Evolutionary conservation across 2,329 filamentous ascomycete species (phyloP), one percentile per base, ranked within the genome.

Genomic region (Scopulariopsis brevicaulis): DNA sequence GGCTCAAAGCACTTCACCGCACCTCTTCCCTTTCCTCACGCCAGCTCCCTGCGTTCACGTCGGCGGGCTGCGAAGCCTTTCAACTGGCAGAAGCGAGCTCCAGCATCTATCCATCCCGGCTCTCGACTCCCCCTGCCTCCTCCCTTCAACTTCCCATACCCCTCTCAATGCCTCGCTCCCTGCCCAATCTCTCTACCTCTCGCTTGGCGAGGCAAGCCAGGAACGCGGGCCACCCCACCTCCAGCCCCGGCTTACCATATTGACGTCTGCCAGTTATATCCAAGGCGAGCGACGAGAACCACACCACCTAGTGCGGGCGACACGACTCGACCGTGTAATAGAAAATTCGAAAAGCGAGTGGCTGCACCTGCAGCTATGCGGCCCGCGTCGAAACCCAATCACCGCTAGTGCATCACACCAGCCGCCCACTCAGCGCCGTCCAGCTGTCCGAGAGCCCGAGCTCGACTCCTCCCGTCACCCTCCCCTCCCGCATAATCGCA

Each of bases 341-440:
- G 43, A 50, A 58, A 48, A 53, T 54, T n/a, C 28, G 34, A 54
- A 57, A 54, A 53, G 20, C 56, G 51, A 58, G 56, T 58, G 56
- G 56, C 56, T 58, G 56, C 56, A 58, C 52, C 51, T 54, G 50
- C 50, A 58, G 35, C 35, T 54, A 58, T 54, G 56, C 56, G 34
- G 50, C 11, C 56, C 50, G 51, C 53, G 56, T 58, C 34, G 56
- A 58, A 58, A 54, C 56, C 56, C 56, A 58, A 58, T 54, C 56
- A 46, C 43, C 20, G 24, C 56, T 58, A 57, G 22, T 53, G 51
- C 24, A 57, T 57, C 40, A 51, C 32, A 46, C 32, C 20, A 34
- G 6, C 56, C 51, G 37, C 46, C 56, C 56, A 58, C 50, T 58
- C 56, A 58, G 28, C 50, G 56, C 37, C 40, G 20, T 54, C 56